Evolutionary conservation across 768 basidiomycete species (phyloP), one percentile per base, ranked within the genome.

Genomic region (Russula brevipes): DNA sequence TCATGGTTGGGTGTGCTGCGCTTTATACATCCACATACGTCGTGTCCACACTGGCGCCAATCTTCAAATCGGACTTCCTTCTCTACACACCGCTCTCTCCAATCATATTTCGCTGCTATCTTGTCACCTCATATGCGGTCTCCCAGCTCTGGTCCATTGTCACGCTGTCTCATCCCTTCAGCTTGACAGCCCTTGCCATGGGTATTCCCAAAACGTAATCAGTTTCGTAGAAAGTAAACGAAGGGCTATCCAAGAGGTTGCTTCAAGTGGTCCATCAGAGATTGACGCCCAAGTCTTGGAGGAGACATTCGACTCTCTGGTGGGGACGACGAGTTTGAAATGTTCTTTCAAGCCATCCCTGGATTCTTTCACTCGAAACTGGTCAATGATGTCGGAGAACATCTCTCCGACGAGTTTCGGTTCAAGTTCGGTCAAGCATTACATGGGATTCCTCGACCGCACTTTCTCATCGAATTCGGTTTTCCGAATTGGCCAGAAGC

Each of bases 271-370:
- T 0, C 38, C 60, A 24, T 19, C 60, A 1, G 31, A 55, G 2
- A 55, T 55, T 2, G 60, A 61, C 17, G 9, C 36, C 6, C n/a
- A 7, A 0, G 35, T 54, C n/a, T 24, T 61, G 10, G 24, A 39
- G 11, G 31, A 47, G 31, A 42, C 35, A 35, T 35, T 61, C 9
- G 1, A 11, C 12, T 5, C 38, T 42, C 14, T 54, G 30, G 42
- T 35, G 54, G 42, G 16, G 60, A 61, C 14, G 14, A 14, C 7
- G 30, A 39, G 42, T 46, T 55, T 5, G 54, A 61, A 19, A 30
- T n/a, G 5, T 61, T 61, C 38, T 61, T 61, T 31, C 31, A n/a
- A 1, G 7, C 45, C 11, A 41, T 61, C 17, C 60, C 60, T 42
- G 54, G 54, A 5, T 61, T 61, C 36, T 61, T 30, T 36, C 38